A percentile compares a stretch with the other conserved stretches of the same genome.
Evolutionary conservation across 2,329 filamentous ascomycete genomes (phyloP).

Genomic region (Dothidotthia symphoricarpi): DNA sequence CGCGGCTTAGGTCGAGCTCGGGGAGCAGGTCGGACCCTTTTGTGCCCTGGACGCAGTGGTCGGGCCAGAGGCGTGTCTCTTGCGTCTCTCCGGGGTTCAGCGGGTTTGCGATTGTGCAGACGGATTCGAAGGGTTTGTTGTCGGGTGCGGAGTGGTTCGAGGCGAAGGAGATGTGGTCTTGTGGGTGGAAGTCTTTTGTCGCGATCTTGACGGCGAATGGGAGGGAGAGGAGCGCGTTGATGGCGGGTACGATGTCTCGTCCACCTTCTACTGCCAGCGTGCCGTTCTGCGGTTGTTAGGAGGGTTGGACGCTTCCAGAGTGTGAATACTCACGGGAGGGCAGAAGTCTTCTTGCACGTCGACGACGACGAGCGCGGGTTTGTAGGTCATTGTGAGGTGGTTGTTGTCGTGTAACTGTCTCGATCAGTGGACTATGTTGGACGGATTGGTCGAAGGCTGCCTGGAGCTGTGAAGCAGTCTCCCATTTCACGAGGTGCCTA

Average conservation of each 20-base stretch:
- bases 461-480: too few relatives aligned
- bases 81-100: constrained; percentile 62
- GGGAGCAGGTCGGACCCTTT: constrained; percentile 70
- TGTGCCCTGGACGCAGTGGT: constrained; percentile 79
- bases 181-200: constrained; percentile 90
- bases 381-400: constrained; percentile 26
- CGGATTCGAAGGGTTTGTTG: constrained; percentile 67
- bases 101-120: constrained; percentile 65
- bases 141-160: constrained; percentile 65
- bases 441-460: too few relatives aligned
- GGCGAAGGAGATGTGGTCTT: constrained; percentile 83
- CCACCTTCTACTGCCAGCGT: constrained; percentile 77
- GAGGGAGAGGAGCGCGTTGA: constrained; percentile 72
- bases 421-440: too few relatives aligned
- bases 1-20: constrained; percentile 60
- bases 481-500: too few relatives aligned
- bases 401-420: too few relatives aligned
- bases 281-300: constrained; percentile 62
- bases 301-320: not conserved
- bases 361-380: constrained; percentile 68
- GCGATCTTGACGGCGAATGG: constrained; percentile 75
- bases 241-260: constrained; percentile 64
- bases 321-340: constrained; percentile 64
- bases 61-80: constrained; percentile 76
- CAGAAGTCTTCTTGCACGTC: constrained; percentile 96